A percentile compares a stretch with the other conserved stretches of the same genome.
Conservation (phyloP, 225 moss, liverwort and hornwort genomes). For the Pseudoscleropodium purum region DNA sequence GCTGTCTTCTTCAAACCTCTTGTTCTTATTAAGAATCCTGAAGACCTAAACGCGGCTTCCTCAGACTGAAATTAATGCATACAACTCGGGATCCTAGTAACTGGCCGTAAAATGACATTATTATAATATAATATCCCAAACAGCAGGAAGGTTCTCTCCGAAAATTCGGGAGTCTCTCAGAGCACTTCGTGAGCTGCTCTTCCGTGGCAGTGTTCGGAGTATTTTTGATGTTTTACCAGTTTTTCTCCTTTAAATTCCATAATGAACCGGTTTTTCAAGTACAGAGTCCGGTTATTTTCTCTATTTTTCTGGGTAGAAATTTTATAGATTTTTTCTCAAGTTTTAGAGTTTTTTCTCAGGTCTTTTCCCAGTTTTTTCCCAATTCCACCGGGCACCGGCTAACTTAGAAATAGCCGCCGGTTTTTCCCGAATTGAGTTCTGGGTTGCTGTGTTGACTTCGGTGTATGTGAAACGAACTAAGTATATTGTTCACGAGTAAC, state of each 20-base stretch:
- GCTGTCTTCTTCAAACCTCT: neutral
- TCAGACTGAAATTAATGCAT: neutral
- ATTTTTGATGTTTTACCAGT: neutral
- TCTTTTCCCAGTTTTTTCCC: too few species aligned
- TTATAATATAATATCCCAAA: neutral
- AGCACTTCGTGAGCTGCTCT: neutral
- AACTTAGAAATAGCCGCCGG: neutral
- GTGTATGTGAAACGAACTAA: neutral
- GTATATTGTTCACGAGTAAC: neutral
- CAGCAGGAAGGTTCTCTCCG: neutral
- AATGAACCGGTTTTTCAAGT: neutral
- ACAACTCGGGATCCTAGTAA: neutral
- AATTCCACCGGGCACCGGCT: neutral
- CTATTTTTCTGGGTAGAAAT: neutral
- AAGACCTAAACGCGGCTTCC: neutral
- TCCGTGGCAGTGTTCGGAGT: neutral
- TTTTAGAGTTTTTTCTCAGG: neutral
- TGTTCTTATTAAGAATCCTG: neutral
- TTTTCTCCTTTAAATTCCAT: neutral
- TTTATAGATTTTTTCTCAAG: neutral
- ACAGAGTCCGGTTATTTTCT: neutral
- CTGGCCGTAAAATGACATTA: neutral
- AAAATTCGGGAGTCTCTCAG: neutral
- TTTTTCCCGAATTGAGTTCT: neutral
- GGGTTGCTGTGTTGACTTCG: neutral